Conservation (phyloP, 257 asterid species). For the Echites panduratus region DNA sequence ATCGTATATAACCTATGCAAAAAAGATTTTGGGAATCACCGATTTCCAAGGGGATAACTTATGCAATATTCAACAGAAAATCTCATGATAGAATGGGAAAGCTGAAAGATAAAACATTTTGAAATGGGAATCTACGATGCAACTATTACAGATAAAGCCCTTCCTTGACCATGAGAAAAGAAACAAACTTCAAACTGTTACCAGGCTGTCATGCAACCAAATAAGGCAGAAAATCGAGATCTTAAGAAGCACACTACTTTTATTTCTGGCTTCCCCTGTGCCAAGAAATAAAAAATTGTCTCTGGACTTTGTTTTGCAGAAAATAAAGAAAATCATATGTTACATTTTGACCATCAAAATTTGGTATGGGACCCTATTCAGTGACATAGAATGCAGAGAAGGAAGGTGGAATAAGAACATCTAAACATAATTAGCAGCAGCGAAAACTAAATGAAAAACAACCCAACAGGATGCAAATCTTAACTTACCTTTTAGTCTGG, state of each 20-base stretch:
- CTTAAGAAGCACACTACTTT: not conserved
- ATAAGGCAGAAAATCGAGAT: not conserved
- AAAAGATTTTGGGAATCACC: not conserved
- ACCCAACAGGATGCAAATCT: not conserved
- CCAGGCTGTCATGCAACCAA: not conserved
- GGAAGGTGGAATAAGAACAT: not conserved
- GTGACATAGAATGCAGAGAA: not conserved
- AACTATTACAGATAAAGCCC: not conserved
- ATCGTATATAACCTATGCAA: not conserved
- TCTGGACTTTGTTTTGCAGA: not conserved
- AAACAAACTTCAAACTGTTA: not conserved
- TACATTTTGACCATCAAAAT: not conserved
- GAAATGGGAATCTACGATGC: not conserved
- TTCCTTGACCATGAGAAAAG: not conserved
- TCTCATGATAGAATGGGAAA: no score
- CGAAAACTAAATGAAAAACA: not conserved
- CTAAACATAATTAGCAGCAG: not conserved
- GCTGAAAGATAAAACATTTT: not conserved
- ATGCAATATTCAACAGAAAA: not conserved
- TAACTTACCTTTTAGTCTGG: constrained; percentile 63
- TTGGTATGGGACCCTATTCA: not conserved
- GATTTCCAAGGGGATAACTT: not conserved
- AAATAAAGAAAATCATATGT: not conserved
- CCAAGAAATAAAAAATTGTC: not conserved
- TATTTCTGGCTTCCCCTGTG: not conserved